A percentile compares a stretch with the other conserved stretches of the same genome.
Evolutionary conservation across 257 asterid species (phyloP).

Genomic region (Przewalskia tangutica): DNA sequence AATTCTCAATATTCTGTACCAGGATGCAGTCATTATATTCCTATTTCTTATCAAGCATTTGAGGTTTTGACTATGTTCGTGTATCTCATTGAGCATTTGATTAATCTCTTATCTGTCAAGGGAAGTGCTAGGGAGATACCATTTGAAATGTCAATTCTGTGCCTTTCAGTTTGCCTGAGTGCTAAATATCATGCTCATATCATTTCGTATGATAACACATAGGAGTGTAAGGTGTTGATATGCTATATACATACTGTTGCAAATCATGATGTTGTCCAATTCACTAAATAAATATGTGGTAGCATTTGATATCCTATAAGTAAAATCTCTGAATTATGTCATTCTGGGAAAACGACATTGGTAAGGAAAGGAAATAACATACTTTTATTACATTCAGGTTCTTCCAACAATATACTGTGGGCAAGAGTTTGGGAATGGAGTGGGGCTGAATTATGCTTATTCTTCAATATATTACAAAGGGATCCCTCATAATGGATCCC

Average conservation of each 20-base stretch:
- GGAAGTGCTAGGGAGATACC: background rate
- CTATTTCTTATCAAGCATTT: background rate
- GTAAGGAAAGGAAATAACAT: background rate
- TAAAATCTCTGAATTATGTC: background rate
- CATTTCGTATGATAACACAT: background rate
- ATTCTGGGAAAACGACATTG: background rate
- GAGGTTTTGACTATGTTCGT: background rate
- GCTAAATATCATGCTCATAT: background rate
- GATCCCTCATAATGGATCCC: conserved; percentile 59
- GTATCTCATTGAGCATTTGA: background rate
- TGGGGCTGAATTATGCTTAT: conserved; percentile 50
- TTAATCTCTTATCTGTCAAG: background rate
- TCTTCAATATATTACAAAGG: conserved; percentile 75
- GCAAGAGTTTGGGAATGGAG: conserved; percentile 44
- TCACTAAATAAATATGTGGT: background rate
- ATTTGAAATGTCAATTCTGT: background rate
- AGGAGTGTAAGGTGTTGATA: background rate
- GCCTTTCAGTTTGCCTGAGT: background rate
- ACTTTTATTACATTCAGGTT: conserved; percentile 38
- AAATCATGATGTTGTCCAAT: background rate
- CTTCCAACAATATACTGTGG: conserved; percentile 52
- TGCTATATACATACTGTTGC: background rate
- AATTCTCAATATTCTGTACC: background rate
- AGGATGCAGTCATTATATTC: background rate
- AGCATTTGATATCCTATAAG: background rate